A percentile compares a stretch with the other conserved stretches of the same genome.
These are phyloP conservation scores for Aspergillus costaricaensis DNA, from an alignment of 2,329 filamentous ascomycete genomes.

Conservation along the genomic window DNA sequence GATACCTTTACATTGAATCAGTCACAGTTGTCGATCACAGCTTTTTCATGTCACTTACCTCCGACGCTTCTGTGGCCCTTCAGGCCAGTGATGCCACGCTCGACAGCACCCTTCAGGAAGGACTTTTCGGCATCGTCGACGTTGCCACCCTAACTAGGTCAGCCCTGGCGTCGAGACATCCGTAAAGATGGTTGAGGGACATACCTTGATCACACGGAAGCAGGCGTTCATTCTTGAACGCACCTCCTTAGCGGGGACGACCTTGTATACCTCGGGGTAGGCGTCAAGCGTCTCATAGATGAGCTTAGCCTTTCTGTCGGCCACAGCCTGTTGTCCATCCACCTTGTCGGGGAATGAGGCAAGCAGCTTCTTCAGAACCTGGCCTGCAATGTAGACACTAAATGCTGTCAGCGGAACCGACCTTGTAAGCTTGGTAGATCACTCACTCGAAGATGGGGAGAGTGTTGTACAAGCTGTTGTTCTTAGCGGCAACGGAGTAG, in stretches of 20 bases:
- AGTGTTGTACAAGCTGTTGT: constrained; percentile 95
- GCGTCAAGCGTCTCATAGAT: constrained; percentile 79
- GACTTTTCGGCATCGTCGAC: constrained; percentile 70
- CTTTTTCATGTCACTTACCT: constrained; percentile 47
- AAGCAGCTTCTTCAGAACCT: constrained; percentile 78
- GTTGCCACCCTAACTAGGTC: constrained; percentile 52
- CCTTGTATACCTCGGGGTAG: constrained; percentile 69
- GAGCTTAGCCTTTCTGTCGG: constrained; percentile 71
- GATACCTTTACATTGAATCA: constrained; percentile 51
- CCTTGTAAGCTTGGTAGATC: not conserved
- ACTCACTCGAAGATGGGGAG: constrained; percentile 72
- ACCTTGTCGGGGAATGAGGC: constrained; percentile 66
- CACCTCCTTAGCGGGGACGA: constrained; percentile 73
- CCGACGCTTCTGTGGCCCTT: constrained; percentile 88
- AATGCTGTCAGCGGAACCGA: not conserved
- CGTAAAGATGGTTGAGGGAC: not conserved
- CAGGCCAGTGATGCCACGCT: constrained; percentile 70
- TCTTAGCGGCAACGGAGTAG: constrained; percentile 84
- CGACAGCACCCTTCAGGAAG: constrained; percentile 73
- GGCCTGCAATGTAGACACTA: constrained; percentile 86
- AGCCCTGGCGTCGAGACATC: not conserved
- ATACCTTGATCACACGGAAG: constrained; percentile 68
- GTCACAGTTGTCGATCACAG: not conserved
- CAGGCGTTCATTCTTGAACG: constrained; percentile 95
- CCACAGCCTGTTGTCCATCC: constrained; percentile 71